These are phyloP conservation scores for Termitomyces sp. DNA, from an alignment of 768 basidiomycete genomes.

Conservation along the genomic window DNA sequence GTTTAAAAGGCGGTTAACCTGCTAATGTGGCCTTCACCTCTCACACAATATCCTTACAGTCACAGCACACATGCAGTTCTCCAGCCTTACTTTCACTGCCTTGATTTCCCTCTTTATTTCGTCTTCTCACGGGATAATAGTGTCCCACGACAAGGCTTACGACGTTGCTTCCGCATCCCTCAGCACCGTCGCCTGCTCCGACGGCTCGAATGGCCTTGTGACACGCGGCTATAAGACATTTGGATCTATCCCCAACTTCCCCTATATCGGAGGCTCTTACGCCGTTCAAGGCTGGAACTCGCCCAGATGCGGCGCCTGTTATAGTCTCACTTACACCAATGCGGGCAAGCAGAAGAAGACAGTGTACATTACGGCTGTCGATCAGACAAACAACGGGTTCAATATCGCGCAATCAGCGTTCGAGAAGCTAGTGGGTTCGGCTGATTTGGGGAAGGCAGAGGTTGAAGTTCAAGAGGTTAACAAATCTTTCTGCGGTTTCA, in stretches of 20 bases:
- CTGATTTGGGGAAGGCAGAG: conserved; percentile 6
- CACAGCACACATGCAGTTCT: conserved; percentile 27
- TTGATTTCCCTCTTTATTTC: conserved; percentile 14
- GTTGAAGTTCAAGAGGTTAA: conserved; percentile 7
- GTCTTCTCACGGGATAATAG: conserved; percentile 4
- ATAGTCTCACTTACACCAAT: conserved; percentile 40
- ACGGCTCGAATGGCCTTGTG: conserved; percentile 42
- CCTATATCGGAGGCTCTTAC: conserved; percentile 47
- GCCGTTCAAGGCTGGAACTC: conserved; percentile 45
- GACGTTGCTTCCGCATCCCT: conserved; percentile 30
- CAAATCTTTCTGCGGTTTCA: conserved; percentile 14
- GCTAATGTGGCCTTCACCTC: not conserved
- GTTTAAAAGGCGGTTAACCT: not conserved
- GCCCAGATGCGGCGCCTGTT: conserved; percentile 49
- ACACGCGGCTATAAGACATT: conserved; percentile 40
- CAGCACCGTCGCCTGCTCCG: conserved; percentile 42
- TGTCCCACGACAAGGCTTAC: conserved; percentile 38
- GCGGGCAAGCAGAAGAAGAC: conserved; percentile 13
- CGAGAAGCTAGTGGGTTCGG: conserved; percentile 21
- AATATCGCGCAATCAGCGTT: conserved; percentile 25
- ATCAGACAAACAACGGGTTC: conserved; percentile 25
- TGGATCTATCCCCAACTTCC: conserved; percentile 45
- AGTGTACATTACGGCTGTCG: conserved; percentile 44
- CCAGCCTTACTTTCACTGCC: conserved; percentile 18
- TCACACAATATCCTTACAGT: not conserved